Conservation (phyloP, 192 early-diverging fungal genomes). For the Diversispora eburnea region DNA sequence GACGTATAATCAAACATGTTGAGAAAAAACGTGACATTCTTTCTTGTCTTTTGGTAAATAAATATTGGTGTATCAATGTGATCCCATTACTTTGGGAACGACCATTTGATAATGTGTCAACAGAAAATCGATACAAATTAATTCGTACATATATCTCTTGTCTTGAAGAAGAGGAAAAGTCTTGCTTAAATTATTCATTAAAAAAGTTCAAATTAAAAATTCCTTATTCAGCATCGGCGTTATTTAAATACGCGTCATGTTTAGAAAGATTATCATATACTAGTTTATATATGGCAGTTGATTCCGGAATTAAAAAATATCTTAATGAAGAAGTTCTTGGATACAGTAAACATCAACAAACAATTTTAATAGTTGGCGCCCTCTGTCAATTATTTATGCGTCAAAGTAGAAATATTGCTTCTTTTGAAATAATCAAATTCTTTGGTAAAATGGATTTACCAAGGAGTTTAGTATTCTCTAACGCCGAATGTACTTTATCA, state of each 20-base stretch:
- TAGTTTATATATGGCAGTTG: background rate
- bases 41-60: background rate
- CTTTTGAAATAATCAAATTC: background rate
- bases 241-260: background rate
- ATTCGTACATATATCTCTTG: background rate
- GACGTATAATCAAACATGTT: background rate
- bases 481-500: background rate
- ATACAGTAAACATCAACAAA: background rate
- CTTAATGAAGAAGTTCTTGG: background rate
- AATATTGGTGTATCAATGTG: constrained; percentile 1
- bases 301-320: background rate
- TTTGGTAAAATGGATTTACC: background rate
- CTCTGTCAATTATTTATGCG: background rate
- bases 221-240: background rate
- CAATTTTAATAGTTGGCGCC: background rate
- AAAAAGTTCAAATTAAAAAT: background rate
- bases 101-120: constrained; percentile 1
- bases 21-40: background rate
- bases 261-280: background rate
- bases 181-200: background rate
- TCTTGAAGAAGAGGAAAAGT: constrained; percentile 1
- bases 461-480: background rate
- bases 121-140: background rate
- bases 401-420: background rate
- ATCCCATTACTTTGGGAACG: background rate